Percentiles rank a stretch among this genome's conserved stretches.
Conservation (phyloP, 2,329 filamentous ascomycete species). For the Stachybotrys chlorohalonatus region DNA sequence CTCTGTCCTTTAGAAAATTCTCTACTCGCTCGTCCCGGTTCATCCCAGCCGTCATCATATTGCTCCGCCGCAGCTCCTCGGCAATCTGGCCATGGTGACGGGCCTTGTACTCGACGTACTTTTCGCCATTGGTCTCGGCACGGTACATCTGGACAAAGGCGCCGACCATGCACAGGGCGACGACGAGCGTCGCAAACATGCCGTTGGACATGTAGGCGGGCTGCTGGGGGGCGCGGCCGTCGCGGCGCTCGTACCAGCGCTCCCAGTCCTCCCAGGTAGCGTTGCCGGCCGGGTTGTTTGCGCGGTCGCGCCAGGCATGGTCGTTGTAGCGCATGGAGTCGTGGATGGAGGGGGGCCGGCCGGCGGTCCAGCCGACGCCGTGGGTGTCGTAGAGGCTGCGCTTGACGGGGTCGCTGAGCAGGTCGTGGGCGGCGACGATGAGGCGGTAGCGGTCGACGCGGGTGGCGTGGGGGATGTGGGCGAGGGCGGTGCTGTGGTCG, state of each 20-base stretch:
- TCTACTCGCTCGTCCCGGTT: conserved; percentile 61
- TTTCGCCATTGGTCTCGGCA: conserved; percentile 52
- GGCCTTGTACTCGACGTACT: conserved; percentile 57
- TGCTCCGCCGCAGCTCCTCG: conserved; percentile 45
- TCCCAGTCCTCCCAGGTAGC: conserved; percentile 99
- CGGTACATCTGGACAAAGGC: conserved; percentile 64
- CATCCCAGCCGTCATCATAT: conserved; percentile 41
- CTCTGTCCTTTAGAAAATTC: conserved; percentile 66
- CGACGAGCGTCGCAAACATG: conserved; percentile 61
- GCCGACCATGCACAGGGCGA: conserved; percentile 59
- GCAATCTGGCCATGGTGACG: conserved; percentile 58
- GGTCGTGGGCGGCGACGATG: conserved; percentile 76
- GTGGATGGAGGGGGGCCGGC: conserved; percentile 45
- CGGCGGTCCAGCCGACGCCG: conserved; percentile 67
- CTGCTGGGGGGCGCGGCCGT: conserved; percentile 37
- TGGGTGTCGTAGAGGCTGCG: conserved; percentile 74
- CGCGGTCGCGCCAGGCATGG: conserved; percentile 37
- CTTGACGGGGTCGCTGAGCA: conserved; percentile 74
- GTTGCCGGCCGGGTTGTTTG: conserved; percentile 51
- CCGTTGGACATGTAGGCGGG: conserved; percentile 68
- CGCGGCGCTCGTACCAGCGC: conserved; percentile 55
- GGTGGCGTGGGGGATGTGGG: conserved; percentile 38
- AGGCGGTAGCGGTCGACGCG: conserved; percentile 86
- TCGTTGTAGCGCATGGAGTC: conserved; percentile 28
- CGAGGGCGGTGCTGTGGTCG: conserved; percentile 15